Evolutionary conservation across 1,284 basidiomycete genomes (phyloP).

Genomic region (Cutaneotrichosporon mucoides): DNA sequence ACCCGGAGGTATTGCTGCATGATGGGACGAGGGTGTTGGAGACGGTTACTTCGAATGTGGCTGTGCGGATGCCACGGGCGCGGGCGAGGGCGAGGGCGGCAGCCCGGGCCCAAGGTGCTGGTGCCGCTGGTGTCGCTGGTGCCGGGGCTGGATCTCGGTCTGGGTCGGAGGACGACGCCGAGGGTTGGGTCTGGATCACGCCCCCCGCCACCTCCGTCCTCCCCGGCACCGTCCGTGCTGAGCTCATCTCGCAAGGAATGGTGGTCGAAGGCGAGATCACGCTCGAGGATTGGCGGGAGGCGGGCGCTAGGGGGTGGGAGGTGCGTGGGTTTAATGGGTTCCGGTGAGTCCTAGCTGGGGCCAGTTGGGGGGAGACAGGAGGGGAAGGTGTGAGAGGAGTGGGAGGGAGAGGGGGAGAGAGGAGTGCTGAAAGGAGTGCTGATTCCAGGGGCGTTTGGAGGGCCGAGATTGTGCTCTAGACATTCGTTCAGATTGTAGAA

Average conservation of each 20-base stretch:
- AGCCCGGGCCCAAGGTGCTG: too few species aligned
- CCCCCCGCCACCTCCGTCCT: slow-evolving; percentile 21
- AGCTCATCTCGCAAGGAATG: slow-evolving; percentile 28
- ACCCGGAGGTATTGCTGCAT: slow-evolving; percentile 37
- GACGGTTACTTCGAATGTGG: slow-evolving; percentile 43
- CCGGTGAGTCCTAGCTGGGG: too few species aligned
- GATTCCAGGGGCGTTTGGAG: slow-evolving; percentile 34
- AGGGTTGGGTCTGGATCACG: slow-evolving; percentile 32
- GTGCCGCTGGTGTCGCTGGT: too few species aligned
- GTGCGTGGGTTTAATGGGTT: slow-evolving; percentile 45
- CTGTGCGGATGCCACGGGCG: slow-evolving; percentile 20
- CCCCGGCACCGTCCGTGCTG: slow-evolving; percentile 34
- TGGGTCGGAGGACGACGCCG: not conserved
- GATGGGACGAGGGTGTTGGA: slow-evolving; percentile 32
- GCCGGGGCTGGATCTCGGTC: too few species aligned
- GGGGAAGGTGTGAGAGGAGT: too few species aligned
- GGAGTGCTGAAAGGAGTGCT: too few species aligned
- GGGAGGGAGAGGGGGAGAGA: too few species aligned
- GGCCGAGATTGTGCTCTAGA: slow-evolving; percentile 21
- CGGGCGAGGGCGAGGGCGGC: too few species aligned
- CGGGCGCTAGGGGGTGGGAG: slow-evolving; percentile 20
- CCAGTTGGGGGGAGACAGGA: too few species aligned
- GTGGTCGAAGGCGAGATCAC: slow-evolving; percentile 29
- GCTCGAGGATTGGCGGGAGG: slow-evolving; percentile 24
- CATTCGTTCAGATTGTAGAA: too few species aligned